Base-by-base conservation (phyloP, 2,329 filamentous ascomycete species). In the Aspergillus sp. region DNA sequence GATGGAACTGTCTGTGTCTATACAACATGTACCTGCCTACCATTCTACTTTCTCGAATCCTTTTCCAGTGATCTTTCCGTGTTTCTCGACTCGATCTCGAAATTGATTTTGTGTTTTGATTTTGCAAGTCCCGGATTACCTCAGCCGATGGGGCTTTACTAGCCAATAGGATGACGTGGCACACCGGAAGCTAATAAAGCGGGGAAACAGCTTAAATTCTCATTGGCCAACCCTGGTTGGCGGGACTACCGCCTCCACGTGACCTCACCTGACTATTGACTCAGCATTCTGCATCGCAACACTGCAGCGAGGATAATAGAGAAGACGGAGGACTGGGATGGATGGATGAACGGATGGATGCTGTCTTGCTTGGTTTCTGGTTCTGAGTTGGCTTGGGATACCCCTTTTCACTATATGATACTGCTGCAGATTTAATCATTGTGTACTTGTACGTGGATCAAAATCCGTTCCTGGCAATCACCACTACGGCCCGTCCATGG, bases 261-360 rank as follows among this genome's bases (percentile, higher is more conserved):
- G 52, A 52, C 43, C 44, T 38, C 52, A 54, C 53, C 42, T 53
- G 53, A 57, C 32, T 26, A 41, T 19, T 57, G 49, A 57, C 40
- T 57, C 48, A 39, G 36, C 29, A 4, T 10, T 29, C 4, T 19
- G 9, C 7, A 39, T 33, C 35, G 29, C 19, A 19, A 19, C 19
- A 19, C 19, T 19, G 19, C 19, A 9, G 28, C 12, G 41, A 12
- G 33, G 29, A 19, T 9, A 10, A 3, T 27, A 41, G 29, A 41
- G 29, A 45, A 41, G 29, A 34, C n/a, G 32, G n/a, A n/a, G n/a
- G 8, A 7, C 26, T 38, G 35, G 9, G 9, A 10, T 38, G 35
- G 12, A 38, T 38, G 12, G 35, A 38, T n/a, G 12, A 19, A 19
- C 26, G 12, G 26, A 26, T 39, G 8, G 7, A 10, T 39, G 36